Evolutionary conservation across 306 rosid species (phyloP).

Genomic region (Quercus ilex): DNA sequence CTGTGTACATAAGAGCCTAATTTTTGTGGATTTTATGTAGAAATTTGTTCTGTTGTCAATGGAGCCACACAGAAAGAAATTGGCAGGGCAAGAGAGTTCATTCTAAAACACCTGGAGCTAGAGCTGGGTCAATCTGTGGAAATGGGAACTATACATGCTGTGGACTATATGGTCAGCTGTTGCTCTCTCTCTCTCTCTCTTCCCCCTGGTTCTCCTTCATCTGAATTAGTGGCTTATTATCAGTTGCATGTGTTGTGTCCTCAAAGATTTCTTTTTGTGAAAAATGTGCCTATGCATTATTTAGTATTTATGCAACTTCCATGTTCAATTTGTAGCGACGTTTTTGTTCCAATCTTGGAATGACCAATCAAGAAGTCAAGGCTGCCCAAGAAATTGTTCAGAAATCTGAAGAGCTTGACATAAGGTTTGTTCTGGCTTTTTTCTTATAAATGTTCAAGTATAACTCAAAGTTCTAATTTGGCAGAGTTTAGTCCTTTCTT

Average conservation of each 20-base stretch:
- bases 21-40: constrained; percentile 55
- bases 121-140: constrained; percentile 91
- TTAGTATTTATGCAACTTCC: background rate
- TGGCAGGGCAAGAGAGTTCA: constrained; percentile 97
- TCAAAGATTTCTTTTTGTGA: background rate
- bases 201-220: too few relatives aligned
- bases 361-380: constrained; percentile 33
- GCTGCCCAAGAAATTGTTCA: constrained; percentile 97
- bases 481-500: background rate
- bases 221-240: background rate
- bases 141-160: constrained; percentile 98
- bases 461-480: background rate
- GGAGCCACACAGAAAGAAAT: constrained; percentile 97
- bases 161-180: constrained; percentile 72
- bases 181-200: too few relatives aligned
- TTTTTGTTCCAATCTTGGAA: constrained; percentile 16
- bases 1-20: constrained; percentile 45
- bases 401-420: constrained; percentile 90
- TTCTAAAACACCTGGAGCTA: constrained; percentile 92
- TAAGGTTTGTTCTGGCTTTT: constrained; percentile 45
- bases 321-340: constrained; percentile 54
- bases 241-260: background rate
- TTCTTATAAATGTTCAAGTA: background rate
- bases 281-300: background rate
- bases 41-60: constrained; percentile 95